Conservation (phyloP, 2,329 filamentous ascomycete genomes). For the Alternaria metachromatica region DNA sequence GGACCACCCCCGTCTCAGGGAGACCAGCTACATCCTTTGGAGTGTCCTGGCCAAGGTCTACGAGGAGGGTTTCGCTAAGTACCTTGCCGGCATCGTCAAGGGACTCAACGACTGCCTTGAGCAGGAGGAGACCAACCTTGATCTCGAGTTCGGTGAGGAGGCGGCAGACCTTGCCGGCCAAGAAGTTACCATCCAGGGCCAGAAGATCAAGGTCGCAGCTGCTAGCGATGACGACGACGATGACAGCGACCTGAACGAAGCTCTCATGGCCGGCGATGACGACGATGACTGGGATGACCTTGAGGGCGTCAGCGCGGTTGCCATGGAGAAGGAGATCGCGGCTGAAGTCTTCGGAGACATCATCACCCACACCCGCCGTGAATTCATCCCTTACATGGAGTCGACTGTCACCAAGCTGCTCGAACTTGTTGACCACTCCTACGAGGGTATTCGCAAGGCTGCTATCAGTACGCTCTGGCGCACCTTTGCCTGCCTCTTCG, state of each 20-base stretch:
- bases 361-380: conserved; percentile 81
- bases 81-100: conserved; percentile 78
- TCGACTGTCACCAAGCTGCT: conserved; percentile 83
- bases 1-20: conserved; percentile 87
- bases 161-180: conserved; percentile 76
- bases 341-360: conserved; percentile 94
- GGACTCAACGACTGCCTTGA: conserved; percentile 85
- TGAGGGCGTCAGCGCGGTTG: conserved; percentile 83
- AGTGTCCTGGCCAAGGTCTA: conserved; percentile 94
- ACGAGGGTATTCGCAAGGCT: conserved; percentile 92
- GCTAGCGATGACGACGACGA: conserved; percentile 67
- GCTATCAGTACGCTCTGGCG: conserved; percentile 92
- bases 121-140: conserved; percentile 83
- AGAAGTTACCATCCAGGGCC: conserved; percentile 79
- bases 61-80: conserved; percentile 79
- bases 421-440: conserved; percentile 83
- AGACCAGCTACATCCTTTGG: conserved; percentile 98
- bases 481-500: conserved; percentile 88
- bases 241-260: conserved; percentile 63
- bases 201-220: conserved; percentile 80
- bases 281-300: conserved; percentile 87
- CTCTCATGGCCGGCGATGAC: conserved; percentile 70
- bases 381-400: conserved; percentile 84
- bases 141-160: conserved; percentile 76
- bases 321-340: conserved; percentile 96